Evolutionary conservation across 805 yeast genomes (phyloP).

Genomic region (Jamesozyma piceae): DNA sequence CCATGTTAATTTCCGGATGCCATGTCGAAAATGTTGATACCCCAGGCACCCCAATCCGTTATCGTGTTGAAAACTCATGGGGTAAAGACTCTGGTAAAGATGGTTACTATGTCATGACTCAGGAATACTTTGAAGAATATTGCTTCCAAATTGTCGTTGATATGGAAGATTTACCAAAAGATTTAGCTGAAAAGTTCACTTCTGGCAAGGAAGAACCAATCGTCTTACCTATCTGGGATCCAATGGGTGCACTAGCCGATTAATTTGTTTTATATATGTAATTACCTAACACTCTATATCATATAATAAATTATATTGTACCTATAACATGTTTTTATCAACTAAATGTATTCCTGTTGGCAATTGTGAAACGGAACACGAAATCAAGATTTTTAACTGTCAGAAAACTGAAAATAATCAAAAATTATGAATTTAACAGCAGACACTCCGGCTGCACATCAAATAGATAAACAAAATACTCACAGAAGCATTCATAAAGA

Average conservation of each 20-base stretch:
- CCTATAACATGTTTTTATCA: too few relatives aligned
- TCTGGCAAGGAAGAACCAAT: slow-evolving; percentile 41
- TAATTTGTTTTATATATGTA: slow-evolving; percentile 1
- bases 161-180: slow-evolving; percentile 37
- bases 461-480: background rate
- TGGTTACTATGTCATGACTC: slow-evolving; percentile 64
- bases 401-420: background rate
- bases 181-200: slow-evolving; percentile 30
- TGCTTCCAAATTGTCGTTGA: slow-evolving; percentile 65
- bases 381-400: too few relatives aligned
- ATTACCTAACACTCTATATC: background rate
- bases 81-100: slow-evolving; percentile 58
- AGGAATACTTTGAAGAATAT: slow-evolving; percentile 64
- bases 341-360: too few relatives aligned
- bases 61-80: slow-evolving; percentile 75
- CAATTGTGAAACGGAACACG: too few relatives aligned
- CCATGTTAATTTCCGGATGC: slow-evolving; percentile 78
- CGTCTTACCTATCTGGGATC: slow-evolving; percentile 68
- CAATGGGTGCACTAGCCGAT: slow-evolving; percentile 65
- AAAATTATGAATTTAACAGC: background rate
- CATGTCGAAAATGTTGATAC: slow-evolving; percentile 45
- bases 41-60: slow-evolving; percentile 50
- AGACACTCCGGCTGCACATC: background rate
- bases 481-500: too few relatives aligned
- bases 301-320: too few relatives aligned